Evolutionary conservation across 495 filamentous ascomycete species (phyloP).

Genomic region (Trichoderma orchidacearum): DNA sequence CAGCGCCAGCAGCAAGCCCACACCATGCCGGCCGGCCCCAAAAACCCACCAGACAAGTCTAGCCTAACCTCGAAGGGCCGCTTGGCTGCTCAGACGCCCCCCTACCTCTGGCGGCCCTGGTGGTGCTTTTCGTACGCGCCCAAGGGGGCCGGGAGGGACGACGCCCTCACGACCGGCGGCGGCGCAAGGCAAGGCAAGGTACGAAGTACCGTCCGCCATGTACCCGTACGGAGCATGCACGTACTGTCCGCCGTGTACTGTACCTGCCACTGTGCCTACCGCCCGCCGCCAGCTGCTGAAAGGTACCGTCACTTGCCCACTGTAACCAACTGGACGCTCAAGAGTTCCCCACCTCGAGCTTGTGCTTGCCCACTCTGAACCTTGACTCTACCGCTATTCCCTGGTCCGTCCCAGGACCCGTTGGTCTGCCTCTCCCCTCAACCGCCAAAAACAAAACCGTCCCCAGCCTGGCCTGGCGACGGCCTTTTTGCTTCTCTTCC

Average conservation of each 20-base stretch:
- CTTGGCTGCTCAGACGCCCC: not conserved
- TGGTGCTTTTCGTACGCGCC: not conserved
- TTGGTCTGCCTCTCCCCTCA: not conserved
- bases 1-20: too few relatives aligned
- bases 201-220: too few relatives aligned
- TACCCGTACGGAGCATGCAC: too few relatives aligned
- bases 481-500: not conserved
- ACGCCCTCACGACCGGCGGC: too few relatives aligned
- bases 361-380: not conserved
- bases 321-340: conserved; percentile 1
- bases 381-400: not conserved
- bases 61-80: not conserved
- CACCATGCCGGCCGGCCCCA: not conserved
- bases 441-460: conserved; percentile 5
- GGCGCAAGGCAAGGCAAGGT: not conserved
- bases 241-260: not conserved
- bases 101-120: not conserved
- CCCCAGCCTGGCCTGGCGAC: conserved; percentile 1
- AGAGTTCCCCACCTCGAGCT: not conserved
- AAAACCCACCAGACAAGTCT: not conserved
- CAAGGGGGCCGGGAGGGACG: not conserved
- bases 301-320: not conserved
- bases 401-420: not conserved
- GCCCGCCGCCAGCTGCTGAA: not conserved
- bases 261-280: not conserved